Base-by-base conservation (phyloP, 1,284 basidiomycete genomes). In the Athelia psychrophila region DNA sequence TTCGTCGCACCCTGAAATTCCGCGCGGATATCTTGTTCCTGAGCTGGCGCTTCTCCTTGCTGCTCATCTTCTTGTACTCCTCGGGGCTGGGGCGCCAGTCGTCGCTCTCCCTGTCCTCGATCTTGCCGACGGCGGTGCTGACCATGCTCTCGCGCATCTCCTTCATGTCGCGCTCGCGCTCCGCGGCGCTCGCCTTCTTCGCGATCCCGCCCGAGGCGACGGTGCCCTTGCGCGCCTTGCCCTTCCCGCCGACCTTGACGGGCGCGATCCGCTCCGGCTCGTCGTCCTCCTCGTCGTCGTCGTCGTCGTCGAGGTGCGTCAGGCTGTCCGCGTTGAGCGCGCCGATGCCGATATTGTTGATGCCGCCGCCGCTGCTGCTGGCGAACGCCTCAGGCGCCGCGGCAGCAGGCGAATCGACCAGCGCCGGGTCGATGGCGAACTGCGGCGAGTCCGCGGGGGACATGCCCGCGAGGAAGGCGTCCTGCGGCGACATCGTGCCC, bases 1-100 rank as follows among this genome's bases (percentile, higher is more conserved):
- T 98, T 70, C 95, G 80, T 44, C 95, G 78, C 32, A 95, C 92
- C 25, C 96, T 80, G 76, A 98, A 98, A 66, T 96, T 97, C 54
- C 95, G 78, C 1, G 96, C 96, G 59, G 88, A 91, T 57, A 98
- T 95, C 84, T 98, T 98, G 77, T 98, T 98, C 53, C 96, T 75
- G 36, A 98, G 77, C 70, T 98, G 96, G 16, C 96, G 77, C 73
- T 98, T 98, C 74, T 98, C 95, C 74, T 98, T 98, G 66, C 86
- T 90, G 18, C 84, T 86, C 78, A 99, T 90, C 72, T 94, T 97
- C 71, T 92, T 89, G 76, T 98, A 98, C 61, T 96, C 94, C 61
- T 98, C 95, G 0, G 94, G 88, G 16, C 85, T 83, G 1, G 91
- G 91, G 51, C 88, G 78, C 88, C 89, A 91, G 53, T 80, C 69